Evolutionary conservation across 257 asterid species (phyloP).

Genomic region (Schizonepeta tenuifolia): DNA sequence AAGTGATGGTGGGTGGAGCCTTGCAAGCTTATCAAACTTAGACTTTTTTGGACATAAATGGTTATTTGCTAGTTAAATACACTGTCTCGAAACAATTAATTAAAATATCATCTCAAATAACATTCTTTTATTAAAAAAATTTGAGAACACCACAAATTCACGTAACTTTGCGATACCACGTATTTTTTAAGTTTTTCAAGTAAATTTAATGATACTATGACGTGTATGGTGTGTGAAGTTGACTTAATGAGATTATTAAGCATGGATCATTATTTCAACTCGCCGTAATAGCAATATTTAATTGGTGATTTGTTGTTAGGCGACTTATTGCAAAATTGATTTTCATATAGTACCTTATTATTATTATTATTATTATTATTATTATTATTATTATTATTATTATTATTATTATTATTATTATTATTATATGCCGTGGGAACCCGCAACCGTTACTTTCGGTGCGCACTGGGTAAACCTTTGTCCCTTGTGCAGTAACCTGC

Average conservation of each 20-base stretch:
- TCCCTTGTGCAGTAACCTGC: too few species aligned
- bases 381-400: too few species aligned
- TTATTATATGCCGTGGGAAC: too few species aligned
- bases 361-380: too few species aligned
- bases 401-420: too few species aligned
- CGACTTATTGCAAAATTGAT: neutral
- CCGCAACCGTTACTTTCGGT: too few species aligned
- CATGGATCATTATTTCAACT: neutral
- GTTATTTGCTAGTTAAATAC: conserved; percentile 27
- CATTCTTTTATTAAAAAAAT: neutral
- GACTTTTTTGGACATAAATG: conserved; percentile 25
- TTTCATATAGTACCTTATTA: too few species aligned
- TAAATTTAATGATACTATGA: neutral
- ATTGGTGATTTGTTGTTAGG: neutral
- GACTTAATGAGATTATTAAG: conserved; percentile 19
- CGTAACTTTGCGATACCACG: neutral
- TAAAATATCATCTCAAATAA: neutral
- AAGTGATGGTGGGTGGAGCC: conserved; percentile 33
- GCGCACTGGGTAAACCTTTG: too few species aligned
- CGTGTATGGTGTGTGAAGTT: conserved; percentile 18
- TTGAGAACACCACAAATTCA: neutral
- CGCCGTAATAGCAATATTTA: conserved; percentile 5
- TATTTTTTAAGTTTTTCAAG: neutral
- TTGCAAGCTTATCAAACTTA: conserved; percentile 31
- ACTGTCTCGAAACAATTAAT: neutral